Evolutionary conservation across 345 rosid species (phyloP).

Genomic region (Firmiana major): DNA sequence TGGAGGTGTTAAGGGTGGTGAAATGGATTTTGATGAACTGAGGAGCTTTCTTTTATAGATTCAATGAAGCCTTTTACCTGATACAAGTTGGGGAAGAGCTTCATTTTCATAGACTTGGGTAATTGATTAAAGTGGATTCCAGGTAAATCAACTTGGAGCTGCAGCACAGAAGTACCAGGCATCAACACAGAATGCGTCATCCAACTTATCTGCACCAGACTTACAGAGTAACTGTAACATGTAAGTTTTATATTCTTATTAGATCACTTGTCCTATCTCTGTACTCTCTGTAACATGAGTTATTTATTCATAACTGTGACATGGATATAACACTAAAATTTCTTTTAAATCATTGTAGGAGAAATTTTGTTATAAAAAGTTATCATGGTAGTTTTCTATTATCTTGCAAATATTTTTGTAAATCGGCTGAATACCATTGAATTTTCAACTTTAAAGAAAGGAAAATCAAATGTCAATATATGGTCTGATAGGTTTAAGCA

Average conservation of each 20-base stretch:
- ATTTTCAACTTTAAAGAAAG: neutral
- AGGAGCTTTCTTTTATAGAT: constrained; percentile 2
- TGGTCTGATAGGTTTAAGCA: neutral
- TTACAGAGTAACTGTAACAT: no score
- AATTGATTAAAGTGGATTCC: constrained; percentile 12
- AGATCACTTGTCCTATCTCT: neutral
- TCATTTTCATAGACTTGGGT: neutral
- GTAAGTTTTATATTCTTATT: constrained; percentile 31
- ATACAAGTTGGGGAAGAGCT: neutral
- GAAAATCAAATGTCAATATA: neutral
- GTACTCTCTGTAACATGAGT: neutral
- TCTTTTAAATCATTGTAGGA: neutral
- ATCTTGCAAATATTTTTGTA: neutral
- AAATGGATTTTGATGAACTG: neutral
- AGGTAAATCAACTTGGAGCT: no score
- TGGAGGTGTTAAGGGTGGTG: constrained; percentile 1
- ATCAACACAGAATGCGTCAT: no score
- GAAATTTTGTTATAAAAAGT: neutral
- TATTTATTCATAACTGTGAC: neutral
- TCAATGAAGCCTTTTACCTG: neutral
- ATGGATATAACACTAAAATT: neutral
- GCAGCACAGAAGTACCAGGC: no score
- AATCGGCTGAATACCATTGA: neutral
- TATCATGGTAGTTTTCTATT: neutral
- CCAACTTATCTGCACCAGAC: no score